Evolutionary conservation across 2,329 filamentous ascomycete species (phyloP), one percentile per base, ranked within the genome.

Genomic region (Xylariaceae sp.): DNA sequence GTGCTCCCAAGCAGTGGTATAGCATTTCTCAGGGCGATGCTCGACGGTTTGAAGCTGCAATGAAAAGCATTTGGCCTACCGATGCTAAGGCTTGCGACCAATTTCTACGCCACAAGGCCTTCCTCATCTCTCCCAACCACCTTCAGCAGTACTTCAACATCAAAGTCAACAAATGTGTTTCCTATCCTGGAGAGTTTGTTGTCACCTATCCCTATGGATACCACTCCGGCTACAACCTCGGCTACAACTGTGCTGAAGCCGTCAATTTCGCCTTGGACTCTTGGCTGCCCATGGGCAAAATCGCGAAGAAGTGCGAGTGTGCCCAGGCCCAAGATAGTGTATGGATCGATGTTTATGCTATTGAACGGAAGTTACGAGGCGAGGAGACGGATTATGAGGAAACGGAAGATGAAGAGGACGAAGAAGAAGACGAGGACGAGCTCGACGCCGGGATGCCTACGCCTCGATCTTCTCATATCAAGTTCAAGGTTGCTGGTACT

Each of bases 201-300:
- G 95, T 98, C 54, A 98, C 93, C 0, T 98, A 95, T 63, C 93
- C 93, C 0, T 98, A 97, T 60, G 93, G 93, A 19, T 98, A 98
- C 64, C 93, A 98, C 63, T 98, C 93, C 5, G 93, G 93, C 4
- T 98, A 94, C 67, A 98, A 98, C 58, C 73, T 98, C 29, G 93
- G 94, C 14, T 98, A 98, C 72, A 98, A 98, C 64, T 98, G 93
- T 67, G 93, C 93, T 22, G 93, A 98, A 64, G 95, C 93, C 6
- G 93, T 98, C 70, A 98, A 98, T 64, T 98, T 98, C 66, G 93
- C 92, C 5, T 83, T 95, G 7, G 91, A 96, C 55, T 86, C 88
- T 22, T 98, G 93, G 93, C 71, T 98, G 37, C 86, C 94, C 40
- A 96, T 93, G 73, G 93, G 91, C 19, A 88, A 90, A 58, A 90